Base-by-base conservation (phyloP, 2,329 filamentous ascomycete species). In the Diaporthe citrichinensis region DNA sequence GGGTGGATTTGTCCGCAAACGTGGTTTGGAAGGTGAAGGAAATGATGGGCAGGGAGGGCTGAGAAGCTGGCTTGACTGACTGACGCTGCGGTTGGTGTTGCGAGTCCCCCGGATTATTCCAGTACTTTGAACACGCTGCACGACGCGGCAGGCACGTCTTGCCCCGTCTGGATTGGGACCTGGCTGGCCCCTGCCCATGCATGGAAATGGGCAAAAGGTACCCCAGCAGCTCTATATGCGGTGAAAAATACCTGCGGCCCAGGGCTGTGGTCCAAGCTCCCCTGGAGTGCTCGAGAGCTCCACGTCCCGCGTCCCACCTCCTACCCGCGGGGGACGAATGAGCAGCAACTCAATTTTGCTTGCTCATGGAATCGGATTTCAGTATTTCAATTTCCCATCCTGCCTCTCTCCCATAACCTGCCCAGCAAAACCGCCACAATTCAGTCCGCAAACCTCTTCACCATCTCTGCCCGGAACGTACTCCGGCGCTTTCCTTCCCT, bases 401-500 rank as follows among this genome's bases (percentile, higher is more conserved):
- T 20, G 46, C n/a, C 2, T 25, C 51, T 53, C 34, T 36, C 28
- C 39, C 46, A 17, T n/a, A 49, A 9, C 23, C 17, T 49, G 23
- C 31, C 20, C 14, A 65, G 28, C 4, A 53, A 44, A 36, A 41
- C 34, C 25, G 23, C 36, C 25, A n/a, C 46, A 41, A 23, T 23
- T 15, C 49, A 69, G 34, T 53, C 51, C 23, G 9, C 28, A 28
- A 20, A 7, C 53, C 46, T 58, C 61, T 25, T n/a, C 68, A 72
- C 49, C 23, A 39, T 28, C 34, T 44, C 36, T 46, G 25, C 61
- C 25, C 57, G 10, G 34, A 84, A 76, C 57, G 89, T 88, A 85
- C 82, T 90, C 75, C 86, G 85, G 69, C 83, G 79, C 73, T 76
- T 87, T 41, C 41, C 68, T 12, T 34, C 79, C 65, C 6, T 76